These are phyloP conservation scores for Pseudocercospora crystallina DNA, from an alignment of 2,329 filamentous ascomycete genomes.

Conservation along the genomic window DNA sequence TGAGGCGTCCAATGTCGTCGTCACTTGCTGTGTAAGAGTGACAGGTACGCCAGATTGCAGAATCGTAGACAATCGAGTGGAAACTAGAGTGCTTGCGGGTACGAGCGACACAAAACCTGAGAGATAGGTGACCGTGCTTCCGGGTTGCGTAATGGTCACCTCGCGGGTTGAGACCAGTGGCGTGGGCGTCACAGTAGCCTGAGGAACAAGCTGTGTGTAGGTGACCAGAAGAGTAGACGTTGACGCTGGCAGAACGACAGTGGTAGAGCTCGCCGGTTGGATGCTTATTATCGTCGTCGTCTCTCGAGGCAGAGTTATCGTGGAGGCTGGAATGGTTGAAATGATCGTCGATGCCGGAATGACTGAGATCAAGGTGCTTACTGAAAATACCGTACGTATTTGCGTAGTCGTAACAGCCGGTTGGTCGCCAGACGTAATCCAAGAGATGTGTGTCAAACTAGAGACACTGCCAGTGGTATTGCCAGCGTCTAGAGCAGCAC, in stretches of 20 bases:
- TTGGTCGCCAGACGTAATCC: neutral
- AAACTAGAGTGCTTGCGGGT: too few species aligned
- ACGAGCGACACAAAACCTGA: too few species aligned
- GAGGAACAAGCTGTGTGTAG: too few species aligned
- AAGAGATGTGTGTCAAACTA: neutral
- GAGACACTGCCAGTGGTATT: neutral
- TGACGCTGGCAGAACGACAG: neutral
- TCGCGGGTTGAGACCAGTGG: too few species aligned
- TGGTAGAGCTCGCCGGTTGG: neutral
- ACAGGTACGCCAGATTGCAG: too few species aligned
- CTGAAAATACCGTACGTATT: neutral
- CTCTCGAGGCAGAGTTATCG: neutral
- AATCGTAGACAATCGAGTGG: too few species aligned
- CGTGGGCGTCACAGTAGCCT: too few species aligned
- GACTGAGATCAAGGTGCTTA: neutral
- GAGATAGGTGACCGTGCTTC: too few species aligned
- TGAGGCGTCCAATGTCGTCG: too few species aligned
- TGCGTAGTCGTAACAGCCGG: neutral
- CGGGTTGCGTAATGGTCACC: too few species aligned
- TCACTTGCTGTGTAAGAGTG: too few species aligned
- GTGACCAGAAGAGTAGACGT: neutral
- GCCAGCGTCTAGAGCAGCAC: neutral
- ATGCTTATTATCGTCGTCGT: neutral
- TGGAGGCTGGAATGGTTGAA: neutral
- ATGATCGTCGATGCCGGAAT: neutral